Conservation (phyloP, 495 filamentous ascomycete species). For the Lentithecium fluviatile region DNA sequence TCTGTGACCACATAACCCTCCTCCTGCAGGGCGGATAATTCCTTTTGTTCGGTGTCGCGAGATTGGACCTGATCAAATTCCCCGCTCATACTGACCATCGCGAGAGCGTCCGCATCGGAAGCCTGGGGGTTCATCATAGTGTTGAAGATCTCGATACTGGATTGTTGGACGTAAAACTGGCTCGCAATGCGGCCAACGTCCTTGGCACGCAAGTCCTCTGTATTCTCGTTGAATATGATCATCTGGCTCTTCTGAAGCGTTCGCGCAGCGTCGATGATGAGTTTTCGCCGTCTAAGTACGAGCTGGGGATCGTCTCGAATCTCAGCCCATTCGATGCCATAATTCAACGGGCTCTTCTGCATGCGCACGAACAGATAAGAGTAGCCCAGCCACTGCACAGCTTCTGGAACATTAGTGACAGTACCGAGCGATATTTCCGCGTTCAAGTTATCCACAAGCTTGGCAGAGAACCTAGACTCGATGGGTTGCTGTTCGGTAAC, state of each 20-base stretch:
- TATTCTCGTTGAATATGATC: constrained; percentile 95
- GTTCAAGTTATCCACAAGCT: constrained; percentile 93
- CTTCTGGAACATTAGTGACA: constrained; percentile 91
- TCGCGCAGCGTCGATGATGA: constrained; percentile 82
- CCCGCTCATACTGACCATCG: constrained; percentile 93
- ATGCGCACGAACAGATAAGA: constrained; percentile 97
- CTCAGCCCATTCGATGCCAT: constrained; percentile 97
- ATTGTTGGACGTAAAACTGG: constrained; percentile 92
- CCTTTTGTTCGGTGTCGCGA: constrained; percentile 79
- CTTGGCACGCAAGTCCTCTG: constrained; percentile 86
- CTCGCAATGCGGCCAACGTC: constrained; percentile 95
- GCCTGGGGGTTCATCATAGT: constrained; percentile 77
- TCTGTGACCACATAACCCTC: constrained; percentile 64
- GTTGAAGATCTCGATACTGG: constrained; percentile 94
- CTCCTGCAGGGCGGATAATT: constrained; percentile 65
- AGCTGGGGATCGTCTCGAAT: constrained; percentile 80
- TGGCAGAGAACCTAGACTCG: constrained; percentile 86
- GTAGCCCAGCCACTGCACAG: constrained; percentile 94
- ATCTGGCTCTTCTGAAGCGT: constrained; percentile 90
- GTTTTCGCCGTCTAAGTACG: constrained; percentile 73
- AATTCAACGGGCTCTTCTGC: constrained; percentile 84
- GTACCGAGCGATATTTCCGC: constrained; percentile 93
- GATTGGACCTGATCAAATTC: constrained; percentile 98
- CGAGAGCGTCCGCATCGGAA: constrained; percentile 83
- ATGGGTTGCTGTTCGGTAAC: constrained; percentile 96